Percentiles rank a stretch among this genome's conserved stretches.
phyloP scores from a whole-genome alignment of 2,329 filamentous ascomycete species.

The Neophaeococcomyces mojaviensis region DNA sequence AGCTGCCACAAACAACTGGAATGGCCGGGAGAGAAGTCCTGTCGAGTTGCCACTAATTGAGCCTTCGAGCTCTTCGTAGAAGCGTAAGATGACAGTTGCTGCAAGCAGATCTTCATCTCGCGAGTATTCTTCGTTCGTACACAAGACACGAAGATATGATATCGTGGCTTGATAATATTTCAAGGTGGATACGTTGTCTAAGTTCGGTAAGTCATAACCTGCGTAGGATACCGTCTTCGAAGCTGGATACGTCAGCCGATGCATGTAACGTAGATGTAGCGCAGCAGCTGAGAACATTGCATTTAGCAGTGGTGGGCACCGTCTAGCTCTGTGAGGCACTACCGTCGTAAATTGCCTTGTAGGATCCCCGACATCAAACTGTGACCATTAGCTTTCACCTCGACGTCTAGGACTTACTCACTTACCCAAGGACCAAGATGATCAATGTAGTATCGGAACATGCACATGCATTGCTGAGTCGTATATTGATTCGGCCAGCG shows the following conservation, averaged over 20 bases:
- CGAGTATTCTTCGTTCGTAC: constrained; percentile 31
- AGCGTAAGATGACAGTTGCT: constrained; percentile 50
- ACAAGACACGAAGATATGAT: constrained; percentile 25
- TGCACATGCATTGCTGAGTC: constrained; percentile 22
- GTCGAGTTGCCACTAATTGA: constrained; percentile 36
- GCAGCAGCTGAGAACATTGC: constrained; percentile 22
- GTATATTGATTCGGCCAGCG: constrained; percentile 22
- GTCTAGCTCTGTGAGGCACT: constrained; percentile 20
- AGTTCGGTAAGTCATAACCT: constrained; percentile 15
- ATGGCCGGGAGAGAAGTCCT: constrained; percentile 17
- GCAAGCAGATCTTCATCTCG: constrained; percentile 48
- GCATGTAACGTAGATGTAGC: constrained; percentile 16
- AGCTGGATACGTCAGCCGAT: constrained; percentile 2
- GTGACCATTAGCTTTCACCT: not conserved
- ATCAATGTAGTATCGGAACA: constrained; percentile 24
- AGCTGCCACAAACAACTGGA: constrained; percentile 20
- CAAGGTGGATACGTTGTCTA: constrained; percentile 22
- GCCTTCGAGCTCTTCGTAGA: constrained; percentile 49
- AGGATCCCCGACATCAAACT: constrained; percentile 24
- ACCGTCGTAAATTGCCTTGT: constrained; percentile 17
- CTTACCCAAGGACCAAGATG: constrained; percentile 22
- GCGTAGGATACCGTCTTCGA: constrained; percentile 15
- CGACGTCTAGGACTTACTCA: not conserved
- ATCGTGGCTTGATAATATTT: constrained; percentile 26
- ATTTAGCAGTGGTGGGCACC: constrained; percentile 21